These are phyloP conservation scores for Leptodontidium sp. DNA, from an alignment of 2,329 filamentous ascomycete genomes.

Conservation along the genomic window DNA sequence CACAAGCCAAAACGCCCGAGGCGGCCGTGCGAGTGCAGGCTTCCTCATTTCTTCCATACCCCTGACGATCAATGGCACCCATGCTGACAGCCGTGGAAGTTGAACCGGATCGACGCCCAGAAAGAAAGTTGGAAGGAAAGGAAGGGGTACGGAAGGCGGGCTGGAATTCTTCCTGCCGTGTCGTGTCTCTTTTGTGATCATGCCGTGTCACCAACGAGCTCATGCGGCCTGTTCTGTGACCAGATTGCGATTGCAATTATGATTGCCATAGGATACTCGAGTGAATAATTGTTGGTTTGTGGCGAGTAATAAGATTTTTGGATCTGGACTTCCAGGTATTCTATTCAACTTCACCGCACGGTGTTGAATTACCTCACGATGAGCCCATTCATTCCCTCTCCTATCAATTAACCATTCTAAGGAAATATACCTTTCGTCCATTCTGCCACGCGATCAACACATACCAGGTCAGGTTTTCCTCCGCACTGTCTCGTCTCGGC, in stretches of 20 bases:
- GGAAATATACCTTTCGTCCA: background rate
- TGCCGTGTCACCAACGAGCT: conserved; percentile 3
- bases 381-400: background rate
- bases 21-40: background rate
- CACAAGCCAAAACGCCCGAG: background rate
- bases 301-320: too few species aligned
- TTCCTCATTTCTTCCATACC: conserved; percentile 4
- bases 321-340: too few species aligned
- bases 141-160: background rate
- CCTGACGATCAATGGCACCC: conserved; percentile 21
- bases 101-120: conserved; percentile 23
- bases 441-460: background rate
- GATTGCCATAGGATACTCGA: too few species aligned
- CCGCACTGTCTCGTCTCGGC: background rate
- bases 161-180: background rate
- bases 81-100: conserved; percentile 25
- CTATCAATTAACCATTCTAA: background rate
- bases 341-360: too few species aligned
- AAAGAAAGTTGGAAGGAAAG: background rate
- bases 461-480: too few species aligned
- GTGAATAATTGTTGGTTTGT: background rate
- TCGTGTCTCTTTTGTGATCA: background rate
- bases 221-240: conserved; percentile 17
- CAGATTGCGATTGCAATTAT: background rate
- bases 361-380: background rate